These are phyloP conservation scores for Chlorophyllum brunneum DNA, from an alignment of 768 basidiomycete species.

Conservation along the genomic window DNA sequence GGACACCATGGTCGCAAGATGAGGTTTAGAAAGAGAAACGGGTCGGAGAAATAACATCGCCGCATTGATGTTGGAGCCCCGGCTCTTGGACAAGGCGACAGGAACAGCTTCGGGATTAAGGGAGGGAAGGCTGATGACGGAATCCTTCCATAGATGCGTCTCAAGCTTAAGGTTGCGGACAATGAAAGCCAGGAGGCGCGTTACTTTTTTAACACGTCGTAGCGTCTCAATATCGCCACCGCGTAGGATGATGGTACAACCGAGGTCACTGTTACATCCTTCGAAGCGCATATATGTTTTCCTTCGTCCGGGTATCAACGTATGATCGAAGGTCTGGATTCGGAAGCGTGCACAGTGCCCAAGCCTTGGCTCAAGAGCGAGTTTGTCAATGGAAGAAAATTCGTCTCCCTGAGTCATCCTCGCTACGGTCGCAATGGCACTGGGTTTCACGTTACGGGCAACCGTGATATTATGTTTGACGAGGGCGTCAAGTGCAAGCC, in stretches of 20 bases:
- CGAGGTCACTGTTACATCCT: constrained; percentile 89
- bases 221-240: constrained; percentile 83
- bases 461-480: constrained; percentile 85
- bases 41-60: constrained; percentile 14
- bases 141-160: constrained; percentile 91
- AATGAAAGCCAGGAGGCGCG: constrained; percentile 87
- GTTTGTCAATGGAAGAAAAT: constrained; percentile 92
- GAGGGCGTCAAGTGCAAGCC: constrained; percentile 84
- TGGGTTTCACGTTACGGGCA: constrained; percentile 83
- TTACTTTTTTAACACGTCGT: constrained; percentile 85
- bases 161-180: constrained; percentile 93
- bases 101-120: constrained; percentile 68
- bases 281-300: constrained; percentile 99
- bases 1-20: neutral
- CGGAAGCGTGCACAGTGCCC: constrained; percentile 85
- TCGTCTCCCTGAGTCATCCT: constrained; percentile 94
- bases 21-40: constrained; percentile 14
- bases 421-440: constrained; percentile 84
- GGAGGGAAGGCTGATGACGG: constrained; percentile 69
- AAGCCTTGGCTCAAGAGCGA: constrained; percentile 83
- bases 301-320: constrained; percentile 86
- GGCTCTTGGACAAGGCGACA: constrained; percentile 24
- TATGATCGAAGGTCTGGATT: constrained; percentile 93
- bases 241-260: constrained; percentile 89
- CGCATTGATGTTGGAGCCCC: constrained; percentile 23